Percentiles rank a stretch among this genome's conserved stretches.
These are phyloP conservation scores for Lepiota brunneoincarnata DNA, from an alignment of 768 basidiomycete species.

Conservation along the genomic window DNA sequence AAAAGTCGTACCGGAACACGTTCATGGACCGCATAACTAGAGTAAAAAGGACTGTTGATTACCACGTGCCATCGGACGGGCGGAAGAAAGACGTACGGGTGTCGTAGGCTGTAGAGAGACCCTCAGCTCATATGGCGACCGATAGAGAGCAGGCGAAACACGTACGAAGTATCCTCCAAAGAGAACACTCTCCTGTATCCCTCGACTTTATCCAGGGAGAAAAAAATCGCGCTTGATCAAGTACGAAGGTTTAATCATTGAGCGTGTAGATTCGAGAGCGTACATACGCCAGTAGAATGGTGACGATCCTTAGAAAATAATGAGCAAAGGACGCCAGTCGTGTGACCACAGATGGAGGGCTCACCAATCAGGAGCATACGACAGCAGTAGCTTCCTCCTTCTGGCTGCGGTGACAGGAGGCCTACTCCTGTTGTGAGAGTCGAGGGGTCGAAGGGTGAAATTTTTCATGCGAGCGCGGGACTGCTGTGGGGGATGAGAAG, in stretches of 20 bases:
- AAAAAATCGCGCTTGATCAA: conserved; percentile 51
- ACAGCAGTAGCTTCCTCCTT: conserved; percentile 45
- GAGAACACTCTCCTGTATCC: conserved; percentile 82
- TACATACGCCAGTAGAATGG: conserved; percentile 63
- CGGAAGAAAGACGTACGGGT: conserved; percentile 32
- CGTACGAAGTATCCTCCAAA: conserved; percentile 72
- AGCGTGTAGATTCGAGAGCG: neutral
- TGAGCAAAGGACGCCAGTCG: neutral
- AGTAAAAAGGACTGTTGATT: neutral
- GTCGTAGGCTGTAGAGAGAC: conserved; percentile 31
- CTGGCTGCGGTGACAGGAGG: conserved; percentile 27
- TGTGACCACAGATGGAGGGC: conserved; percentile 18
- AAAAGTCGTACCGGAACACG: conserved; percentile 63
- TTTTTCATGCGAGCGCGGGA: conserved; percentile 21
- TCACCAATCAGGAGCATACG: conserved; percentile 79
- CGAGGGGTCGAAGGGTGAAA: conserved; percentile 22
- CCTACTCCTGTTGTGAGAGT: conserved; percentile 13
- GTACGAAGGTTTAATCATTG: neutral
- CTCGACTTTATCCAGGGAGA: conserved; percentile 58
- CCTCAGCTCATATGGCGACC: conserved; percentile 17
- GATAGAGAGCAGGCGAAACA: conserved; percentile 11
- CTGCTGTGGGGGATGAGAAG: neutral
- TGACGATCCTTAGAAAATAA: conserved; percentile 52
- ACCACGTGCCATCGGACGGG: neutral
- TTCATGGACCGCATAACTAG: conserved; percentile 69